Base-by-base conservation (phyloP, 768 basidiomycete species). In the Rhizopogon vulgaris region DNA sequence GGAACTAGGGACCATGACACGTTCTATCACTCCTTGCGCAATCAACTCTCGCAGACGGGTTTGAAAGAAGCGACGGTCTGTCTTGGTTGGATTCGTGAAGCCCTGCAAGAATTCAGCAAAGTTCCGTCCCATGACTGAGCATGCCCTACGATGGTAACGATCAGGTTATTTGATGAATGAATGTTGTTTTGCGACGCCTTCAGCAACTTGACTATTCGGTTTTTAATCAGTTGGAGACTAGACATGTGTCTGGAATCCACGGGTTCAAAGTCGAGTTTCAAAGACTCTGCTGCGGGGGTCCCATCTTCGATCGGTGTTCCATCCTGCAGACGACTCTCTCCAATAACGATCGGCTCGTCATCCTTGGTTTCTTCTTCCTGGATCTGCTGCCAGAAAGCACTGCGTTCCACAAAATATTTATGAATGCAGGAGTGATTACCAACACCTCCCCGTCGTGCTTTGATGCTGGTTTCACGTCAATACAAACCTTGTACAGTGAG, bases 21-120 rank as follows among this genome's bases (percentile, higher is more conserved):
- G 84, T 63, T 93, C 90, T 34, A 94, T 77, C 37, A 88, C 60
- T 6, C 87, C 83, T 61, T 85, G 79, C 48, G 82, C 78, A 17
- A 88, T 77, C 59, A 94, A 73, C 57, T 87, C 87, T 2, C 82
- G 79, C 38, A 93, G 71, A 40, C 90, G 77, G 34, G 77, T 80
- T 61, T 84, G 82, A 64, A 94, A 90, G 60, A 91, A 90, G 12
- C 90, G 80, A n/a, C 90, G 79, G 58, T 91, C 85, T 4, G 80
- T 80, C 65, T 84, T 88, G 4, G 78, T 82, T 30, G 87, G 88
- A 63, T 84, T 83, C 18, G 73, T 59, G 63, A 90, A 90, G 2
- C 90, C 90, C 90, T 93, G 52, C 4, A 15, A 3, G 7, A n/a
- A 17, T 38, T 52, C 32, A 38, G 22, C 15, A 22, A 46, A 32